Evolutionary conservation across 2,329 filamentous ascomycete genomes (phyloP).

Genomic region (Aspergillus pseudoglaucus): DNA sequence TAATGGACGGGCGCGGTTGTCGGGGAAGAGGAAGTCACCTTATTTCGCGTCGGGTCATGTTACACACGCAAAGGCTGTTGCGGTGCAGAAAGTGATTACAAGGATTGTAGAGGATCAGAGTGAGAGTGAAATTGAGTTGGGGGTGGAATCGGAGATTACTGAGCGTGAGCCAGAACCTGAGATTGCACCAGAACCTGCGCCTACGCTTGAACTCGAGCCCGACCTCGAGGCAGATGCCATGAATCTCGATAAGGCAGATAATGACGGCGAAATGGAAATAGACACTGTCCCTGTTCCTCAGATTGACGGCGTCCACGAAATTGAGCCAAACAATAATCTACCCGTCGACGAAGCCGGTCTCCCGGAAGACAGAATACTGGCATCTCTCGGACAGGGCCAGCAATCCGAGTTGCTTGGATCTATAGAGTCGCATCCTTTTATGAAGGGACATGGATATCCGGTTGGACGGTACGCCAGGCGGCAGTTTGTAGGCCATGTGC

Average conservation of each 20-base stretch:
- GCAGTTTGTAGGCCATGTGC: slow-evolving; percentile 15
- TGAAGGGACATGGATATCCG: slow-evolving; percentile 9
- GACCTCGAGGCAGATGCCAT: background rate
- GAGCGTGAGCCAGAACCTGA: background rate
- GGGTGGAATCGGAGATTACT: no score
- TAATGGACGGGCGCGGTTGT: slow-evolving; percentile 1
- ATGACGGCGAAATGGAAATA: background rate
- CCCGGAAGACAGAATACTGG: slow-evolving; percentile 11
- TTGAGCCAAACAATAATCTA: background rate
- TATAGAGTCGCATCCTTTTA: slow-evolving; percentile 14
- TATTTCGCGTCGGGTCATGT: slow-evolving; percentile 3
- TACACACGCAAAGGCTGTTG: background rate
- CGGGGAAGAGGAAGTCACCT: slow-evolving; percentile 2
- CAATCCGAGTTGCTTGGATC: slow-evolving; percentile 10
- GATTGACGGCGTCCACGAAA: background rate
- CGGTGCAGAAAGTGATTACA: slow-evolving; percentile 2
- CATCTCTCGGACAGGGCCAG: slow-evolving; percentile 4
- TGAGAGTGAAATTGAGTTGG: background rate
- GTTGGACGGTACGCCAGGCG: slow-evolving; percentile 12
- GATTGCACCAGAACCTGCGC: background rate
- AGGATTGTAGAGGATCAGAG: background rate
- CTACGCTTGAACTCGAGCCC: background rate
- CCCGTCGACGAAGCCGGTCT: background rate
- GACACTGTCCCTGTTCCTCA: background rate
- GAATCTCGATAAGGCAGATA: background rate